These are phyloP conservation scores for Colletotrichum theobromicola DNA, from an alignment of 2,329 filamentous ascomycete genomes.

Conservation along the genomic window DNA sequence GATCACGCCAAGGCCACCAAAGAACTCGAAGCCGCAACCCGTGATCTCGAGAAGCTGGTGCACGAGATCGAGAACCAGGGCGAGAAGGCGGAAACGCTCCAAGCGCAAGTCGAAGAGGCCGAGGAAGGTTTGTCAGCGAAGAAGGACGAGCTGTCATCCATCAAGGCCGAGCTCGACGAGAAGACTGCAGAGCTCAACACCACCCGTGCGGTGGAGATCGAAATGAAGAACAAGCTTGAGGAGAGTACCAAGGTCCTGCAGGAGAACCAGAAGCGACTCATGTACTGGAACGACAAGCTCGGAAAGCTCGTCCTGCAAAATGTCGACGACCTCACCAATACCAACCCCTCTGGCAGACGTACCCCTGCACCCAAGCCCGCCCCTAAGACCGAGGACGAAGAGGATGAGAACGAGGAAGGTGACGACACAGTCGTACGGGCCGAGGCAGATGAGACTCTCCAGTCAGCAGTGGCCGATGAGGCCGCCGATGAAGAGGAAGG, in stretches of 20 bases:
- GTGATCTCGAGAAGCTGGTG: constrained; percentile 80
- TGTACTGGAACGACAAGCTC: constrained; percentile 90
- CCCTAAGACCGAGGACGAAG: constrained; percentile 22
- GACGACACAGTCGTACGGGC: constrained; percentile 21
- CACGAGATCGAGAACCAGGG: constrained; percentile 80
- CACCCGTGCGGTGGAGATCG: constrained; percentile 88
- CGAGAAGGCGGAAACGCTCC: constrained; percentile 75
- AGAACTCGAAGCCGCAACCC: constrained; percentile 74
- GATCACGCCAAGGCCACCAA: constrained; percentile 78
- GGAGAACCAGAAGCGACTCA: constrained; percentile 84
- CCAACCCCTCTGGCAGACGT: constrained; percentile 26
- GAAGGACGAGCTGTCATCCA: constrained; percentile 76
- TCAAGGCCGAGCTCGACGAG: constrained; percentile 88
- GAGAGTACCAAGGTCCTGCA: constrained; percentile 88
- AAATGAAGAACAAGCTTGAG: constrained; percentile 98
- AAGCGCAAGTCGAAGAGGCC: constrained; percentile 78
- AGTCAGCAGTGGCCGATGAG: constrained; percentile 27
- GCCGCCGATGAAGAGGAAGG: constrained; percentile 26
- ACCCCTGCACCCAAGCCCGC: constrained; percentile 7
- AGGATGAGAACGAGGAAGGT: constrained; percentile 25
- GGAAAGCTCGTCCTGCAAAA: constrained; percentile 84
- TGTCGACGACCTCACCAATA: constrained; percentile 68
- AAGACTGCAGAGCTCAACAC: constrained; percentile 87
- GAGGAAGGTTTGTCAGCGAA: constrained; percentile 78
- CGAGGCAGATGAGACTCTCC: constrained; percentile 18